Base-by-base conservation (phyloP, 345 rosid genomes). In the Citrus trifoliata region DNA sequence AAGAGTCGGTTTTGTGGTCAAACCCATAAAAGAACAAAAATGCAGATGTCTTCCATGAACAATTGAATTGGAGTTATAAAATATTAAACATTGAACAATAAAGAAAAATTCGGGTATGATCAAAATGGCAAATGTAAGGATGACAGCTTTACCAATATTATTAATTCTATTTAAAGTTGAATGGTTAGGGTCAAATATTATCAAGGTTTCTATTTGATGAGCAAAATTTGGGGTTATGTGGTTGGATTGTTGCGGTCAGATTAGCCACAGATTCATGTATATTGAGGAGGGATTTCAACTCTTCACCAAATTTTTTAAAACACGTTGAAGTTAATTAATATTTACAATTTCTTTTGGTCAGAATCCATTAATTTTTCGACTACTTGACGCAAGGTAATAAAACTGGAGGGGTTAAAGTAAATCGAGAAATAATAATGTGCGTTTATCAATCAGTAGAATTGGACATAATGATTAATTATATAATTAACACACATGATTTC, bases 131-230 rank as follows among this genome's bases (percentile, higher is more conserved):
- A 28, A 9, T 2, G 70, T 9, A 63, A 27, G 61, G 8, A 75
- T 19, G 78, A 75, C 46, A 75, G 27, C 21, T 75, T 63, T 13
- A 21, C 6, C 69, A 10, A 42, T 75, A 46, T 51, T 51, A 51
- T 51, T 51, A 51, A 16, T 46, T 63, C 5, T 27, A 62, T 8
- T 42, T 3, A 35, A 18, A 4, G 76, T 19, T 46, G 40, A 62
- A 74, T 63, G n/a, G 2, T 22, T 64, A 46, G 6, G 30, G 78
- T 75, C 78, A 63, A 75, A 63, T 46, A 21, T 28, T 51, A 51
- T 51, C 4, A 51, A 3, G 51, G 14, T 42, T 42, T 42, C 51
- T 42, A 48, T 14, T 14, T 30, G 55, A 48, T 48, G 8, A 63
- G 12, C 4, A 75, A 63, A 46, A 4, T 30, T 42, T 74, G 69